phyloP scores from a whole-genome alignment of 164 flowering plant genomes.

The Piper betle region DNA sequence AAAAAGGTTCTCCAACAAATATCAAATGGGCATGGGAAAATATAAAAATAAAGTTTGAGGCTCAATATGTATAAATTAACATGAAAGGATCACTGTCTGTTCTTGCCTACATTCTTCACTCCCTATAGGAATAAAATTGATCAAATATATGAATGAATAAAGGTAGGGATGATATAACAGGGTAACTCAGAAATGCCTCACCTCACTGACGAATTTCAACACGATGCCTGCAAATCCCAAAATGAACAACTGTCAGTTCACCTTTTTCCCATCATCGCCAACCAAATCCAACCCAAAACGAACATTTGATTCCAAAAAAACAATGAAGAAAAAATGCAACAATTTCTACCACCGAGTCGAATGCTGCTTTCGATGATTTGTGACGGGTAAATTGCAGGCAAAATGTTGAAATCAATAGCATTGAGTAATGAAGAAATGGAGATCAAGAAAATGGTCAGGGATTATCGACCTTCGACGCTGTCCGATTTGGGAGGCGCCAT shows the following conservation, averaged over 20 bases:
- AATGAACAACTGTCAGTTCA: not conserved
- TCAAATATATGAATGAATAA: no score
- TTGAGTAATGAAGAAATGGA: not conserved
- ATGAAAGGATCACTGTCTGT: no score
- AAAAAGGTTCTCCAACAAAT: no score
- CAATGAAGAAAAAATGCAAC: not conserved
- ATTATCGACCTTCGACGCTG: conserved; percentile 36
- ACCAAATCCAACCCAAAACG: not conserved
- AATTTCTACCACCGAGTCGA: no score
- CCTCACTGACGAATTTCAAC: conserved; percentile 86
- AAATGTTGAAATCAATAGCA: not conserved
- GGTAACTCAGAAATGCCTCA: conserved; percentile 7
- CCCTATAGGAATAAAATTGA: no score
- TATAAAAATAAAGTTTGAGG: no score
- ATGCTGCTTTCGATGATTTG: no score
- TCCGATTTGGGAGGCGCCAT: conserved; percentile 88
- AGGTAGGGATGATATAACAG: no score
- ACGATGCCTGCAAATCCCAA: conserved; percentile 43
- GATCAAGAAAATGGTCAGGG: not conserved
- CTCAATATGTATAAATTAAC: no score
- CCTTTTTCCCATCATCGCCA: not conserved
- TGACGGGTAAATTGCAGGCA: not conserved
- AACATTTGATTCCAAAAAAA: not conserved
- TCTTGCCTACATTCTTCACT: no score
- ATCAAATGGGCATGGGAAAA: no score